Percentiles rank a stretch among this genome's conserved stretches.
Conservation (phyloP, 2,329 filamentous ascomycete species). For the Colletotrichum theobromicola region DNA sequence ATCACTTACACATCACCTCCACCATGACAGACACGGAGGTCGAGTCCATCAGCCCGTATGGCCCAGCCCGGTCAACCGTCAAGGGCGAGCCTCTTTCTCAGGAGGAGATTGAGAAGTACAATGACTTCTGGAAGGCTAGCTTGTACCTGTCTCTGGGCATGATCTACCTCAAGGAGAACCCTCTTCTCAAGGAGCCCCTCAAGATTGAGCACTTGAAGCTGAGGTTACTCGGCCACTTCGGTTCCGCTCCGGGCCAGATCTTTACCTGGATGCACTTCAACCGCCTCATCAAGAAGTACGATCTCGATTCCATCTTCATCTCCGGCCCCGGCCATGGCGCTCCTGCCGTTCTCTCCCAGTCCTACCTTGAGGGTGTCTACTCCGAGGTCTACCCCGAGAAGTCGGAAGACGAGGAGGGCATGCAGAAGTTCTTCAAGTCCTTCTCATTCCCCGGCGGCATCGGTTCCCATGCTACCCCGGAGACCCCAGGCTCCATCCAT, state of each 20-base stretch:
- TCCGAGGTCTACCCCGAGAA: constrained; percentile 79
- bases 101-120: constrained; percentile 72
- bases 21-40: constrained; percentile 37
- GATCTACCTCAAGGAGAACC: constrained; percentile 80
- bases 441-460: constrained; percentile 85
- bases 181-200: constrained; percentile 72
- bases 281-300: constrained; percentile 80
- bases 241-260: constrained; percentile 79
- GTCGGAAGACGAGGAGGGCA: constrained; percentile 69
- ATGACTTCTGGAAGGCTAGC: constrained; percentile 76
- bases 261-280: constrained; percentile 87
- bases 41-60: constrained; percentile 68
- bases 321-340: constrained; percentile 81
- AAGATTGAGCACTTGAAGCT: constrained; percentile 75
- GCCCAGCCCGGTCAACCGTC: constrained; percentile 69
- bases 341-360: constrained; percentile 76
- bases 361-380: constrained; percentile 80
- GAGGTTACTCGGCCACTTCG: constrained; percentile 79
- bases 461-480: constrained; percentile 78
- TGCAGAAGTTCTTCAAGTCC: constrained; percentile 81
- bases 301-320: constrained; percentile 74
- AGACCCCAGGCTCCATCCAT: constrained; percentile 78
- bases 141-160: constrained; percentile 79
- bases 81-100: constrained; percentile 64
- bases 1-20: not conserved